Conservation (phyloP, 176 grass and related monocot genomes). For the Cymbopogon citratus region DNA sequence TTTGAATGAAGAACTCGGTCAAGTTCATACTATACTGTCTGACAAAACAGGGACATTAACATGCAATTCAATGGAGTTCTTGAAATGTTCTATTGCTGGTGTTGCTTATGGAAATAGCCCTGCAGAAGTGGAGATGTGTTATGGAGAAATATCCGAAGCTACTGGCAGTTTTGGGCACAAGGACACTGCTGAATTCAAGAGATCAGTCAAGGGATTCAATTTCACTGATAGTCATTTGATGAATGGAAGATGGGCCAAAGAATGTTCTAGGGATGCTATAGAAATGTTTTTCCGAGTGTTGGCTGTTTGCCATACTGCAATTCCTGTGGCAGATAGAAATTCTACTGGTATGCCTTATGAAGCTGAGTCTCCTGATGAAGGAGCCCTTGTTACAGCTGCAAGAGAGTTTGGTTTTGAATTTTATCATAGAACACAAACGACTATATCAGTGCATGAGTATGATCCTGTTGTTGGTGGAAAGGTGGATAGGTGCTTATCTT, state of each 20-base stretch:
- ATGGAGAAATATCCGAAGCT: slow-evolving; percentile 50
- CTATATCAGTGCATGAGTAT: slow-evolving; percentile 63
- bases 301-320: slow-evolving; percentile 87
- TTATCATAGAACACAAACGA: slow-evolving; percentile 78
- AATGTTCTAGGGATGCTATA: slow-evolving; percentile 50
- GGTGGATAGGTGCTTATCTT: slow-evolving; percentile 52
- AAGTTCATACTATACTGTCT: slow-evolving; percentile 85
- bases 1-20: slow-evolving; percentile 93
- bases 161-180: slow-evolving; percentile 34
- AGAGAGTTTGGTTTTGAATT: slow-evolving; percentile 93
- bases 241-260: slow-evolving; percentile 76
- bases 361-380: slow-evolving; percentile 94
- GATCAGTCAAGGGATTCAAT: slow-evolving; percentile 77
- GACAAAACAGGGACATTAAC: slow-evolving; percentile 96
- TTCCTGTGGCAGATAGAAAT: slow-evolving; percentile 69
- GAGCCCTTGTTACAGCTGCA: slow-evolving; percentile 80
- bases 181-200: slow-evolving; percentile 24
- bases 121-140: slow-evolving; percentile 61
- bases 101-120: slow-evolving; percentile 60
- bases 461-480: slow-evolving; percentile 41
- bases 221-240: slow-evolving; percentile 64
- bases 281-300: slow-evolving; percentile 74
- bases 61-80: slow-evolving; percentile 97
- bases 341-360: slow-evolving; percentile 64
- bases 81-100: slow-evolving; percentile 91